Percentiles rank a stretch among this genome's conserved stretches.
phyloP scores from a whole-genome alignment of 2,329 filamentous ascomycete genomes.

The Talaromyces sp. region DNA sequence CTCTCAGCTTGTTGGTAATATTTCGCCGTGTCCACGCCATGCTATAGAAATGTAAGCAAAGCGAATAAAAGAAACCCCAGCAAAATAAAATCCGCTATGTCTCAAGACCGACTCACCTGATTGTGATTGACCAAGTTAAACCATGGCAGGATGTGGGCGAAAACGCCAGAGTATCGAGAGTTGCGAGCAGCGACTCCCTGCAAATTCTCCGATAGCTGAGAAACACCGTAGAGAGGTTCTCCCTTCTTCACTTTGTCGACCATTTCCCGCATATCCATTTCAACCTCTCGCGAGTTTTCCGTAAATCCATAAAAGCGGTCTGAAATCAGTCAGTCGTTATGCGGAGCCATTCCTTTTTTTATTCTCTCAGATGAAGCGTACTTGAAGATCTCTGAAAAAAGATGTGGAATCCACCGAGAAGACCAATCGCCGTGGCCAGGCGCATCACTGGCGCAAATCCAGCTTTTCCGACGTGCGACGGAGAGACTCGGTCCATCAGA shows the following conservation, averaged over 20 bases:
- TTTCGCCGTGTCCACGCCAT: conserved; percentile 96
- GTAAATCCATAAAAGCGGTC: conserved; percentile 93
- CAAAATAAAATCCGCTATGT: background rate
- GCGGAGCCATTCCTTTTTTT: background rate
- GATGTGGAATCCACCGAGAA: conserved; percentile 73
- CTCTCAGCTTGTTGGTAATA: conserved; percentile 95
- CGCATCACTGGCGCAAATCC: conserved; percentile 82
- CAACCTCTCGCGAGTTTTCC: conserved; percentile 85
- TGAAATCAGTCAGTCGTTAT: conserved; percentile 30
- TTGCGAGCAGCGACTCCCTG: conserved; percentile 91
- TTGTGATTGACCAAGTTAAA: conserved; percentile 98
- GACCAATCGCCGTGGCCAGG: conserved; percentile 65
- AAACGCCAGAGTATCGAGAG: conserved; percentile 82
- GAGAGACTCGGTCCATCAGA: conserved; percentile 76
- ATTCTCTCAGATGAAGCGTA: conserved; percentile 47
- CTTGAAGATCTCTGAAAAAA: conserved; percentile 79
- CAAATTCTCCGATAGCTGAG: conserved; percentile 74
- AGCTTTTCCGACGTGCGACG: conserved; percentile 76
- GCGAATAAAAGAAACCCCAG: background rate
- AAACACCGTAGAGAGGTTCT: conserved; percentile 81
- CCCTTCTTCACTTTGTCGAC: conserved; percentile 91
- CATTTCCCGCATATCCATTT: conserved; percentile 99
- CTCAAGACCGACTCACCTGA: conserved; percentile 43
- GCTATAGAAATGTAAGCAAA: conserved; percentile 46
- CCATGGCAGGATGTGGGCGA: conserved; percentile 83